These are phyloP conservation scores for Backusella tuberculispora DNA, from an alignment of 192 early-diverging fungal genomes.

Conservation along the genomic window DNA sequence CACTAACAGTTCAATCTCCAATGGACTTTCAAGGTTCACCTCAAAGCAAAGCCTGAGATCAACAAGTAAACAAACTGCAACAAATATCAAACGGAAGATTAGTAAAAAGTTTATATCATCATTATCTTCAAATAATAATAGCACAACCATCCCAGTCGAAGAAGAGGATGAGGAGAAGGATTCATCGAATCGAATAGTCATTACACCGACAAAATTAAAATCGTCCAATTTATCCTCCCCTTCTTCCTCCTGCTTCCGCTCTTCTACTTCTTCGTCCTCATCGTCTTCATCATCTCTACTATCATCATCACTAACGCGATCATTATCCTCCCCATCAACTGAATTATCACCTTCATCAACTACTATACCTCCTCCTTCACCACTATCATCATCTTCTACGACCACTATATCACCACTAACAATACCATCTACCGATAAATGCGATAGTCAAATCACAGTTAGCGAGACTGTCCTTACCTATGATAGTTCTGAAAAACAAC, in stretches of 20 bases:
- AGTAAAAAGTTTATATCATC: neutral
- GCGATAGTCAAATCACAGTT: neutral
- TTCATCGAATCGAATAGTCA: neutral
- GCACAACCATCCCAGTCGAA: neutral
- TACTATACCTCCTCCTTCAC: too few relatives aligned
- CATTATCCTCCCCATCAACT: neutral
- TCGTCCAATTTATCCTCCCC: neutral
- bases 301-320: neutral
- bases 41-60: conserved; percentile 17
- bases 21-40: neutral
- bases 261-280: neutral
- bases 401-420: neutral
- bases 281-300: neutral
- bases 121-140: neutral
- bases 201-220: neutral
- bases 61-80: neutral
- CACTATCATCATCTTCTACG: too few relatives aligned
- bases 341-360: too few relatives aligned
- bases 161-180: neutral
- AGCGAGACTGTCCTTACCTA: conserved; percentile 21
- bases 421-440: neutral
- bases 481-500: conserved; percentile 49
- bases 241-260: neutral
- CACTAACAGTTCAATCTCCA: neutral
- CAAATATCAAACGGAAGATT: neutral